phyloP scores from a whole-genome alignment of 495 filamentous ascomycete species.

The Aspergillus coremiiformis region DNA sequence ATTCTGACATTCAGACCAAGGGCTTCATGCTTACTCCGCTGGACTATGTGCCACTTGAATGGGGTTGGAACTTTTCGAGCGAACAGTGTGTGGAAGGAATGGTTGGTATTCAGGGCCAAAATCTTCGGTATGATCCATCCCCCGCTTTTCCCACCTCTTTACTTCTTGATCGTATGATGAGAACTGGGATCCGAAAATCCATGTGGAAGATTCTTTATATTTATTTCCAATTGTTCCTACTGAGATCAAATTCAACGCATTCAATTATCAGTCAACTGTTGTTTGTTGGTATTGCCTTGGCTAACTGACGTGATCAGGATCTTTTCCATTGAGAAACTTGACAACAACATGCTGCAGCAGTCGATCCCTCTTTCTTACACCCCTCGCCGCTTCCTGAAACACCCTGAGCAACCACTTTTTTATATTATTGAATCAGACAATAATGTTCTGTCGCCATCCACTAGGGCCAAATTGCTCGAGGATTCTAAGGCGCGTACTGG shows the following conservation, averaged over 20 bases:
- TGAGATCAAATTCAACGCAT: constrained; percentile 34
- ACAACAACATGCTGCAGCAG: constrained; percentile 80
- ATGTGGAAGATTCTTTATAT: constrained; percentile 48
- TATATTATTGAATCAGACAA: constrained; percentile 93
- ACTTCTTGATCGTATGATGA: constrained; percentile 58
- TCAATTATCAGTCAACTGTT: background rate
- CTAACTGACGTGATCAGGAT: constrained; percentile 53
- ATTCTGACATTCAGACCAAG: constrained; percentile 73
- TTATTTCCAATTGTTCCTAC: constrained; percentile 70
- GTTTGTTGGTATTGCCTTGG: constrained; percentile 1
- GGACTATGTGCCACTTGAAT: constrained; percentile 80
- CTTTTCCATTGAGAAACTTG: constrained; percentile 80
- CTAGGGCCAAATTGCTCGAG: constrained; percentile 59
- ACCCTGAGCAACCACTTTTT: constrained; percentile 81
- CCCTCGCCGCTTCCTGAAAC: constrained; percentile 75
- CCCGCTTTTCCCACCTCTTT: constrained; percentile 7
- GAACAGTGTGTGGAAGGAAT: constrained; percentile 90
- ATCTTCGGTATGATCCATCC: constrained; percentile 64
- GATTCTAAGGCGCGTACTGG: constrained; percentile 60
- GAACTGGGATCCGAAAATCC: constrained; percentile 38
- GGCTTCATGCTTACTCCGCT: constrained; percentile 87
- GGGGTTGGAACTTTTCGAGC: constrained; percentile 92
- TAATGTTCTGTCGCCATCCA: constrained; percentile 72
- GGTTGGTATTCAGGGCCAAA: constrained; percentile 89
- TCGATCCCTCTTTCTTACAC: constrained; percentile 86